A percentile compares a stretch with the other conserved stretches of the same genome.
These are phyloP conservation scores for Herpetomonas tarakana DNA, from an alignment of 208 protist genomes.

Conservation along the genomic window DNA sequence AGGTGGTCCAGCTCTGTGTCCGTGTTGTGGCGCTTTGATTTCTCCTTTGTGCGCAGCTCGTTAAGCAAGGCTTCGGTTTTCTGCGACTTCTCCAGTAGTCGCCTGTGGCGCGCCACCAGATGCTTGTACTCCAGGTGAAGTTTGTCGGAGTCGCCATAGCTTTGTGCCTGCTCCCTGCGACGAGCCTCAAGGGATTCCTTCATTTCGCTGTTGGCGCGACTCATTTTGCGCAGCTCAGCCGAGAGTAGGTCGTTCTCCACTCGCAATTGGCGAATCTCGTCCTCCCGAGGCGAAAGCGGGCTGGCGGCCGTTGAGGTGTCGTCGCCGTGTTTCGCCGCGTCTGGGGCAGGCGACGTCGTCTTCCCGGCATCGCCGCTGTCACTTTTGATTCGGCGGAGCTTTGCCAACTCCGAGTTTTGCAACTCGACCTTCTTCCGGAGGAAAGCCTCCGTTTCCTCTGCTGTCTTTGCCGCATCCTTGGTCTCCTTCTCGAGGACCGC, in stretches of 20 bases:
- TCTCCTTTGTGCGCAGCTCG: slow-evolving; percentile 37
- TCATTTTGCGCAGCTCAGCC: slow-evolving; percentile 26
- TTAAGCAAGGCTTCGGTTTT: slow-evolving; percentile 52
- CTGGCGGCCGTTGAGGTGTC: background rate
- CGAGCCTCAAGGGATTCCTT: slow-evolving; percentile 33
- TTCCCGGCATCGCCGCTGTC: background rate
- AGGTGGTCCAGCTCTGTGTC: slow-evolving; percentile 51
- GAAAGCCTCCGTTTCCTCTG: slow-evolving; percentile 12
- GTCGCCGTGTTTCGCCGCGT: too few species aligned
- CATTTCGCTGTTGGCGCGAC: slow-evolving; percentile 36
- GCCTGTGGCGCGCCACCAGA: slow-evolving; percentile 50
- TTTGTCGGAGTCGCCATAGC: slow-evolving; percentile 56
- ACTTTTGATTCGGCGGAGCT: slow-evolving; percentile 2
- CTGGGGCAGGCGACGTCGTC: too few species aligned
- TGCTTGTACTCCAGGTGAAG: slow-evolving; percentile 80
- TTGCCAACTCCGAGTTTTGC: slow-evolving; percentile 21
- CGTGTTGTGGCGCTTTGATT: slow-evolving; percentile 21
- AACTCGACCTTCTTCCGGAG: slow-evolving; percentile 13
- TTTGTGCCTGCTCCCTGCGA: slow-evolving; percentile 34
- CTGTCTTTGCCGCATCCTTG: slow-evolving; percentile 11
- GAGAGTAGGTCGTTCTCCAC: slow-evolving; percentile 39
- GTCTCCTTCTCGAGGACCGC: slow-evolving; percentile 18
- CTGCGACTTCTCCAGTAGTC: slow-evolving; percentile 45
- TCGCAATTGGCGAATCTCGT: slow-evolving; percentile 22
- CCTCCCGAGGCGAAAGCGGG: background rate